A percentile compares a stretch with the other conserved stretches of the same genome.
Evolutionary conservation across 140 eudicot species (phyloP).

Genomic region (Flaveria floridana): DNA sequence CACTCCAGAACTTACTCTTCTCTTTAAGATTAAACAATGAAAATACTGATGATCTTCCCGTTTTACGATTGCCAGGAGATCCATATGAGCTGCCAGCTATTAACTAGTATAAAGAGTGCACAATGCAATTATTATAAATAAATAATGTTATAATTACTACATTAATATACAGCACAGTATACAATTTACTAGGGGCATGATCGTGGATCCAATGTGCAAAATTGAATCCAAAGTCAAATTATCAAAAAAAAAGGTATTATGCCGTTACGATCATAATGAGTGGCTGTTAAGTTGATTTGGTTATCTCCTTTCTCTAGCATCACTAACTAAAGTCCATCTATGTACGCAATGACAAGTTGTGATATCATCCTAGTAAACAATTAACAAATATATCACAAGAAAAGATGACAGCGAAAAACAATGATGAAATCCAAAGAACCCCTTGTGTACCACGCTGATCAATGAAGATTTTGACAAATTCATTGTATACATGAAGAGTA

Average conservation of each 20-base stretch:
- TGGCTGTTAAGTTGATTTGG: no score
- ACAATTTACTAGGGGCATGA: not conserved
- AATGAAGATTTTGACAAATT: not conserved
- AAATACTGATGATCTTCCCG: conserved; percentile 72
- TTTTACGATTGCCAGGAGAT: conserved; percentile 51
- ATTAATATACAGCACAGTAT: not conserved
- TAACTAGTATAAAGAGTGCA: conserved; percentile 39
- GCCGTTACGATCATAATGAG: no score
- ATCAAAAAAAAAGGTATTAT: no score
- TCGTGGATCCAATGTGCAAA: no score
- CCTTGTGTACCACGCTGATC: not conserved
- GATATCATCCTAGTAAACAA: no score
- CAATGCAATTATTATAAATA: conserved; percentile 9
- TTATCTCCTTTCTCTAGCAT: no score
- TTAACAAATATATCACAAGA: no score
- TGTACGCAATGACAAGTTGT: no score
- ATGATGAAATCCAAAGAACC: no score
- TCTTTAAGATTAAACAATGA: conserved; percentile 89
- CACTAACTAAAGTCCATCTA: no score
- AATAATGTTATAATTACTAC: not conserved
- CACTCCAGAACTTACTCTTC: conserved; percentile 91
- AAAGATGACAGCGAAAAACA: no score
- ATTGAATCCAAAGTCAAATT: no score
- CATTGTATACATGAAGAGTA: not conserved
- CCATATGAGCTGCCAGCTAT: conserved; percentile 59